Evolutionary conservation across 345 rosid genomes (phyloP).

Genomic region (Eucalyptus urophylla): DNA sequence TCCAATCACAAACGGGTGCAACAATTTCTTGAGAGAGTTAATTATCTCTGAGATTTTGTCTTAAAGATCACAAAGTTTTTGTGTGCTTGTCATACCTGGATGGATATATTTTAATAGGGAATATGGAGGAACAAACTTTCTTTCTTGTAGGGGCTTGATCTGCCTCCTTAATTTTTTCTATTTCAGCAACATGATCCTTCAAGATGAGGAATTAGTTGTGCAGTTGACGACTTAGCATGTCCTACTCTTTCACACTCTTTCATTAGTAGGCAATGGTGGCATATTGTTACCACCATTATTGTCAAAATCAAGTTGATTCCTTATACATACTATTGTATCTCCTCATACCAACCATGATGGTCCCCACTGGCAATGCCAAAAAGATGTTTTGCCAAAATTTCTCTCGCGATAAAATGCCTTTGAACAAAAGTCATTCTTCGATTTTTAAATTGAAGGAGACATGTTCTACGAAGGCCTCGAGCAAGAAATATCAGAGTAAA

Average conservation of each 20-base stretch:
- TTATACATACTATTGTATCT: neutral
- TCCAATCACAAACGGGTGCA: too few relatives aligned
- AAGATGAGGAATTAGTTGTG: neutral
- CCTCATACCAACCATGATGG: neutral
- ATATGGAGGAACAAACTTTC: too few relatives aligned
- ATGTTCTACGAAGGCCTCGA: fast-evolving
- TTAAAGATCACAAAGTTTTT: too few relatives aligned
- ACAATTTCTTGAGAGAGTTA: too few relatives aligned
- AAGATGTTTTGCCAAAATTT: neutral
- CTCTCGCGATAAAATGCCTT: fast-evolving
- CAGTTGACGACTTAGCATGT: neutral
- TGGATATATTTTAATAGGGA: too few relatives aligned
- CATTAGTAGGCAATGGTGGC: neutral
- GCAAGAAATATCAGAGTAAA: neutral
- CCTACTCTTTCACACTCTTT: neutral
- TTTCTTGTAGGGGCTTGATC: too few relatives aligned
- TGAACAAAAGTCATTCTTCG: neutral
- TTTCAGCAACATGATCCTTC: neutral
- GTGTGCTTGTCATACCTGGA: neutral
- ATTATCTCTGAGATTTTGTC: too few relatives aligned
- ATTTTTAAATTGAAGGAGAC: neutral
- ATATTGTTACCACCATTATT: neutral
- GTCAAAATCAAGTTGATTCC: neutral
- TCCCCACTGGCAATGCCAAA: neutral
- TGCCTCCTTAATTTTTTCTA: too few relatives aligned